Evolutionary conservation across 2,329 filamentous ascomycete genomes (phyloP), one percentile per base, ranked within the genome.

Genomic region (Hypoxylon sp.): DNA sequence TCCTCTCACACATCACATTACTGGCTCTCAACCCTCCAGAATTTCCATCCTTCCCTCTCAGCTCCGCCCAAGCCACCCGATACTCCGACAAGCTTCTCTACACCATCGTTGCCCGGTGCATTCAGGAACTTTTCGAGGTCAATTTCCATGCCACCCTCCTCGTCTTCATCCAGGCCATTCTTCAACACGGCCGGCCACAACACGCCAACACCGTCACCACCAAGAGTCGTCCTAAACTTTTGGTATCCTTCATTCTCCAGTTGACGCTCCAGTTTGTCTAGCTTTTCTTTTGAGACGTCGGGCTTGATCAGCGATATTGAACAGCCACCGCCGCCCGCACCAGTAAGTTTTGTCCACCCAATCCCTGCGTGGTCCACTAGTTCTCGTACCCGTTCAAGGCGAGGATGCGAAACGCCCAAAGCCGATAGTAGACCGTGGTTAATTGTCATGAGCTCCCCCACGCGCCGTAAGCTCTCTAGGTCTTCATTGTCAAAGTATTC

Each of bases 321-420:
- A 79, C 96, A 98, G 2, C 96, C 96, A 61, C 96, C 96, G 11
- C 96, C 96, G 21, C 96, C 96, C 1, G 96, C 96, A 32, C 96
- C 96, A 0, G 96, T 99, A 61, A 99, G 86, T 78, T 99, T 99
- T 11, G 96, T 97, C 94, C 94, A 99, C 29, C 96, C 96, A 60
- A 97, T 91, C 41, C 91, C 91, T 61, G 93, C 88, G 72, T 96
- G 89, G 71, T 99, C 95, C 51, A 97, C 91, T 25, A 99, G 83
- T 80, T 97, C 95, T 67, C 96, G 89, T 72, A 99, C 90, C 30
- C 95, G 89, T 80, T 99, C 96, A 25, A 99, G 85, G 48, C 94
- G 90, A 0, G 96, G 96, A 78, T 99, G 96, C 1, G 94, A 98
- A 27, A 98, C 96, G 6, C 96, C 96, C 2, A 99, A 83, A 0